Evolutionary conservation across 331 rosid species (phyloP).

Genomic region (Erythrophleum ivorense): DNA sequence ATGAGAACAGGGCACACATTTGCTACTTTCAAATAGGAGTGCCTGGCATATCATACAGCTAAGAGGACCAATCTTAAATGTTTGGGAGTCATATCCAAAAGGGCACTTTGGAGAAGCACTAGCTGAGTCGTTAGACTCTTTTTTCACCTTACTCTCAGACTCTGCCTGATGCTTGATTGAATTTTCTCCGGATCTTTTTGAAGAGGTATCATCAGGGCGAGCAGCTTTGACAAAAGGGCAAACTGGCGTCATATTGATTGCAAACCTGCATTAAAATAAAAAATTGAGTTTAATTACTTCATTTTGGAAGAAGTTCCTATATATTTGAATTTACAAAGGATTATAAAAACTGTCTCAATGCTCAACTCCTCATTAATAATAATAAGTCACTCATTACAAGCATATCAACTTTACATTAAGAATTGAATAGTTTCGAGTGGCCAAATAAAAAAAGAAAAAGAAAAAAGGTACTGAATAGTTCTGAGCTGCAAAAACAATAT

Average conservation of each 20-base stretch:
- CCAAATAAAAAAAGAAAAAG: neutral
- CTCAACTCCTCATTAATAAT: neutral
- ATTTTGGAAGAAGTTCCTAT: neutral
- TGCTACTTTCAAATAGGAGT: slow-evolving; percentile 79
- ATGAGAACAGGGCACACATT: slow-evolving; percentile 91
- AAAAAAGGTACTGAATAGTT: neutral
- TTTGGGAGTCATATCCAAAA: slow-evolving; percentile 81
- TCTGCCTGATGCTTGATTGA: slow-evolving; percentile 47
- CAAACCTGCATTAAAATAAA: slow-evolving; percentile 41
- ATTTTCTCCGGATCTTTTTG: slow-evolving; percentile 51
- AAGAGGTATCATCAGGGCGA: slow-evolving; percentile 54
- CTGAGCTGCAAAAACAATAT: neutral
- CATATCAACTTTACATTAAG: slow-evolving; percentile 16
- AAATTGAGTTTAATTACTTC: neutral
- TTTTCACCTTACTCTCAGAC: slow-evolving; percentile 53
- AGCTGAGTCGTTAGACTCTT: slow-evolving; percentile 47
- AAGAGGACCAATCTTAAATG: slow-evolving; percentile 93
- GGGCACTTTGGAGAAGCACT: slow-evolving; percentile 77
- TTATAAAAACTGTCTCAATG: neutral
- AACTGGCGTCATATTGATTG: slow-evolving; percentile 59
- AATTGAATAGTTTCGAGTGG: neutral
- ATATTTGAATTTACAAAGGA: neutral
- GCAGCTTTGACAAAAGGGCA: slow-evolving; percentile 69
- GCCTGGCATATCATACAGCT: slow-evolving; percentile 95
- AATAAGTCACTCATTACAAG: slow-evolving; percentile 5